Base-by-base conservation (phyloP, 495 filamentous ascomycete genomes). In the Tuber brumale region DNA sequence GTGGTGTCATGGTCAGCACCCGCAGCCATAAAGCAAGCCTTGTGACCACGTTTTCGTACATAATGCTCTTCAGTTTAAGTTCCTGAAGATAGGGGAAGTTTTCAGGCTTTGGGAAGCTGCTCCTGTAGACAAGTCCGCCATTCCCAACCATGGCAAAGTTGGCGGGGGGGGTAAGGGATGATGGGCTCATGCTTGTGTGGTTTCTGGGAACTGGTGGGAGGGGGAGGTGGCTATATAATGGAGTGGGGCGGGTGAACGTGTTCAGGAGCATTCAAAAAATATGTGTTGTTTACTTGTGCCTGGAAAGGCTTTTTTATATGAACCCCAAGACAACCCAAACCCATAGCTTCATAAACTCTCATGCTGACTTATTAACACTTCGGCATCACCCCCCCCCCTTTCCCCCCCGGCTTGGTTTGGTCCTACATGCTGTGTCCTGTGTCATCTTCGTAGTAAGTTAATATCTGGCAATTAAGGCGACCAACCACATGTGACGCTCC, bases 21-120 rank as follows among this genome's bases (percentile, higher is more conserved):
- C 18, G 61, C 42, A n/a, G 61, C 23, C 41, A 72, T 27, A 43
- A 72, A 43, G 23, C 6, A 45, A 76, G n/a, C 31, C 16, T 16
- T 2, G 7, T 14, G 69, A 43, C 45, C 66, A 9, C 41, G 45
- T 57, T 86, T 88, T 83, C 85, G 93, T 35, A 66, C 91, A 97
- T 84, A 45, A 96, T 88, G 39, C 90, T 94, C 84, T 90, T 92
- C 75, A 97, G 84, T 18, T 88, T 85, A 43, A 96, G 86, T 14
- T 81, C 85, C 74, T 87, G 85, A 57, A 96, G 84, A 75, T 91
- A 92, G 10, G 84, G 84, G 74, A 92, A 89, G 81, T 94, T 90
- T 70, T 88, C 86, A 8, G 84, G 79, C 70, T 87, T 84, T 1
- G 93, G 93, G 79, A 92, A 95, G 69, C 89, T 89, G 81, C 91